Base-by-base conservation (phyloP, 768 basidiomycete genomes). In the Collybiopsis luxurians region DNA sequence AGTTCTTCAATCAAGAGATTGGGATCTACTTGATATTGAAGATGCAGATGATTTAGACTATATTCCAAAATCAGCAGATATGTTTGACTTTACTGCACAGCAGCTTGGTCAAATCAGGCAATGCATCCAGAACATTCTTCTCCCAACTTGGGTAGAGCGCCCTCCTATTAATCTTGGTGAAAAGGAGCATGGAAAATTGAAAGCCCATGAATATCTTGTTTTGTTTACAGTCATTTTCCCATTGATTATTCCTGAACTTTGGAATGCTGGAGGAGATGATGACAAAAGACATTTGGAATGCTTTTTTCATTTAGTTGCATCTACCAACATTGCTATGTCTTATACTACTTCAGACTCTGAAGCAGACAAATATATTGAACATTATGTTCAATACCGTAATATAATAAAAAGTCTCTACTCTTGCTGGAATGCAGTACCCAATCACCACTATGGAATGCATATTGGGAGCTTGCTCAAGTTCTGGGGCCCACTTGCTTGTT, bases 101-200 rank as follows among this genome's bases (percentile, higher is more conserved):
- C 42, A 55, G 19, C 4, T 55, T 1, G 17, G 5, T 24, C n/a
- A 13, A 3, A 55, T 59, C n/a, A 13, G 30, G 30, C 40, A 45
- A 13, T 45, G 44, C 44, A 52, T 43, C 23, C 31, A 13, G 30
- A 31, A 23, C 44, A 52, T 51, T 24, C n/a, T 39, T 19, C 24
- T 67, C 12, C 66, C 66, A 3, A 52, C 59, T 4, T 63, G 56
- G 46, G 49, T 60, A 10, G 40, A 54, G 13, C 50, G 59, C 13
- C 61, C 51, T 15, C 66, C 64, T 28, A 47, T 26, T 11, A 65
- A 67, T 49, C 57, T 61, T 44, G 61, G 65, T 30, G 57, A 64
- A 39, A 28, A 39, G 4, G 48, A 53, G 13, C 63, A 64, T 45
- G 65, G 61, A 53, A 64, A 64, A 51, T 51, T 66, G 19, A 64